Percentiles rank a stretch among this genome's conserved stretches.
phyloP scores from a whole-genome alignment of 805 yeast species.

The Zygotorulaspora chibaensis region DNA sequence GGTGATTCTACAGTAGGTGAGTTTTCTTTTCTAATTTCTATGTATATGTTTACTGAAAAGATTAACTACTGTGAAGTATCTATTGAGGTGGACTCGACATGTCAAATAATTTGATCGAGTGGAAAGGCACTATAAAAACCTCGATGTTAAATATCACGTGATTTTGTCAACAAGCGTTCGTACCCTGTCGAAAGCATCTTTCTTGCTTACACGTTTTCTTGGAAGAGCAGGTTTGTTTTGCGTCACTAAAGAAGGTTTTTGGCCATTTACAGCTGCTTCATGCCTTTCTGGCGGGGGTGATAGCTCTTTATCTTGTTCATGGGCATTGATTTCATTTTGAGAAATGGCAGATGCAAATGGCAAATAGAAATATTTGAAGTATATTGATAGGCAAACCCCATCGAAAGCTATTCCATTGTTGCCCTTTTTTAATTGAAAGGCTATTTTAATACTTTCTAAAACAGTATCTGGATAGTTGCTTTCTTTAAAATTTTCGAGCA shows the following conservation, averaged over 20 bases:
- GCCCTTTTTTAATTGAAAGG: conserved; percentile 32
- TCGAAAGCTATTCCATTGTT: conserved; percentile 33
- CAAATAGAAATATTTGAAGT: conserved; percentile 29
- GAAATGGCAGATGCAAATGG: conserved; percentile 15
- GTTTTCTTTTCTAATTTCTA: too few relatives aligned
- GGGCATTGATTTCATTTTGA: conserved; percentile 2
- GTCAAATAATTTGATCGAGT: background rate
- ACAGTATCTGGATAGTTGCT: conserved; percentile 18
- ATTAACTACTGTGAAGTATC: too few relatives aligned
- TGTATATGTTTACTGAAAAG: background rate
- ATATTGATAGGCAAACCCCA: conserved; percentile 29
- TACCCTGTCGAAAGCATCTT: conserved; percentile 33
- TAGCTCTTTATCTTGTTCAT: conserved; percentile 1
- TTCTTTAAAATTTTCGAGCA: conserved; percentile 18
- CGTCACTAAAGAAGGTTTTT: conserved; percentile 1
- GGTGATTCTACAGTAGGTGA: background rate
- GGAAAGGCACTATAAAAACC: background rate
- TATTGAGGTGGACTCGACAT: background rate
- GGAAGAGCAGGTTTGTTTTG: conserved; percentile 10
- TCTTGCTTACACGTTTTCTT: conserved; percentile 34
- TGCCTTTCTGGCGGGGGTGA: background rate
- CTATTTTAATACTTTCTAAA: conserved; percentile 23
- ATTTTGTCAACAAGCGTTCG: conserved; percentile 26
- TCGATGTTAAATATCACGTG: conserved; percentile 14
- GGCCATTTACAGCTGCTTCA: background rate